These are phyloP conservation scores for Massariosphaeria phaeospora DNA, from an alignment of 495 filamentous ascomycete genomes.

Conservation along the genomic window DNA sequence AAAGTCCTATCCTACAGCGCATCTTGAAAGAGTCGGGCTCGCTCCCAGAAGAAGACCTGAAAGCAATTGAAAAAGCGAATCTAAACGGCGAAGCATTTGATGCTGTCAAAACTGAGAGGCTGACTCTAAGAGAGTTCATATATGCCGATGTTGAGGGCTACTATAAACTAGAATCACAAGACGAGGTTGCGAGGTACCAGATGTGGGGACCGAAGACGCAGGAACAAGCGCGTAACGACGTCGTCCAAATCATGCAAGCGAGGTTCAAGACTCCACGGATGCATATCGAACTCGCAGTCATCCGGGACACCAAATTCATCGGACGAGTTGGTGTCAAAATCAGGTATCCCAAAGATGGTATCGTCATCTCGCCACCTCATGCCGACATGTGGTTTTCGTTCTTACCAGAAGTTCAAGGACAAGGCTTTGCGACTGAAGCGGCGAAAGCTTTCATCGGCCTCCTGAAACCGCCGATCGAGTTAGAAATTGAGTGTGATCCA, in stretches of 20 bases:
- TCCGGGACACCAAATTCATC: constrained; percentile 14
- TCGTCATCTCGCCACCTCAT: neutral
- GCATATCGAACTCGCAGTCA: constrained; percentile 24
- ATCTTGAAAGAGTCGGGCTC: constrained; percentile 21
- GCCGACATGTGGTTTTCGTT: constrained; percentile 29
- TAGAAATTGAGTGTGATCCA: constrained; percentile 31
- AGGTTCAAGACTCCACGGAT: constrained; percentile 5
- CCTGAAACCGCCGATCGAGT: constrained; percentile 1
- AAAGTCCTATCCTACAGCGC: constrained; percentile 21
- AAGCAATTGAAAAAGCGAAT: constrained; percentile 10
- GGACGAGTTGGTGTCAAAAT: constrained; percentile 22
- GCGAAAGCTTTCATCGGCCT: constrained; percentile 19
- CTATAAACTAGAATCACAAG: constrained; percentile 10
- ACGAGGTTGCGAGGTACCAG: constrained; percentile 24
- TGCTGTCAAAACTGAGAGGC: constrained; percentile 17
- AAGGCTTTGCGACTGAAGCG: constrained; percentile 30
- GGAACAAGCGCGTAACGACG: constrained; percentile 15
- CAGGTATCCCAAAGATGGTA: neutral
- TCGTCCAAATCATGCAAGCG: constrained; percentile 4
- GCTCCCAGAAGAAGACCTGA: constrained; percentile 21
- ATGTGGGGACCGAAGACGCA: constrained; percentile 8
- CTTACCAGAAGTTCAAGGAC: constrained; percentile 19
- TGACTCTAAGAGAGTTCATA: constrained; percentile 24
- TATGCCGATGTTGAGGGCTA: constrained; percentile 10
- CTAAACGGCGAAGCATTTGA: constrained; percentile 5